Conservation (phyloP, 352 stramenopile species). For the Globisporangium mamillatum region DNA sequence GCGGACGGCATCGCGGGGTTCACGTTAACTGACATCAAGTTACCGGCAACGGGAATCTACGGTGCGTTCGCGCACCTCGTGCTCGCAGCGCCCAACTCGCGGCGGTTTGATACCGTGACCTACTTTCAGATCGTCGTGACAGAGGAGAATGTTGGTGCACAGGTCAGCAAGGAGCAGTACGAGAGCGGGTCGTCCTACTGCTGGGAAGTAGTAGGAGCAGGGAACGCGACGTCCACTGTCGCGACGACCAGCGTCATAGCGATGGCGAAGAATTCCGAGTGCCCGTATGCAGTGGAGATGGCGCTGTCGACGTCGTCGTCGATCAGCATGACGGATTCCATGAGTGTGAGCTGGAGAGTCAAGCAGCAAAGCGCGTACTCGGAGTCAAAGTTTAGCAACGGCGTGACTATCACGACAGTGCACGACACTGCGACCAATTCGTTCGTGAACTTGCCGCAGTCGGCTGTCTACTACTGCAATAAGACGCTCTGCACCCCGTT, state of each 20-base stretch:
- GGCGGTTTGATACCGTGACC: constrained; percentile 50
- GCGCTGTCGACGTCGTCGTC: constrained; percentile 23
- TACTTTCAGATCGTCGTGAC: constrained; percentile 54
- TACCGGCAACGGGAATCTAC: constrained; percentile 36
- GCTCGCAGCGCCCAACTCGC: constrained; percentile 26
- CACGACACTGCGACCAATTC: constrained; percentile 28
- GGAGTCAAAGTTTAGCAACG: constrained; percentile 14
- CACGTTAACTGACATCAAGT: constrained; percentile 25
- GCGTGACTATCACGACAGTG: constrained; percentile 33
- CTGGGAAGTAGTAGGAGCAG: constrained; percentile 35
- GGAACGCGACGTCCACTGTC: constrained; percentile 17
- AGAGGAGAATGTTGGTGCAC: constrained; percentile 17
- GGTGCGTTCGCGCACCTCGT: constrained; percentile 44
- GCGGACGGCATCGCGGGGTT: constrained; percentile 29
- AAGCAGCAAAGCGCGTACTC: constrained; percentile 22
- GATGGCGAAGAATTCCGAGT: constrained; percentile 31
- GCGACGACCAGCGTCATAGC: constrained; percentile 31
- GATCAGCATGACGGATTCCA: constrained; percentile 14
- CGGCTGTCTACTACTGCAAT: constrained; percentile 48
- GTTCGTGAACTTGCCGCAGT: constrained; percentile 36
- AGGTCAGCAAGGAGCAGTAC: constrained; percentile 27
- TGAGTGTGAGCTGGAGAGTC: constrained; percentile 35
- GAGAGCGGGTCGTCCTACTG: constrained; percentile 38
- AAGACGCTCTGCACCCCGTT: constrained; percentile 42
- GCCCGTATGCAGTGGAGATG: constrained; percentile 44